These are phyloP conservation scores for Tetrahymena borealis DNA, from an alignment of 73 alveolate species.

Conservation along the genomic window DNA sequence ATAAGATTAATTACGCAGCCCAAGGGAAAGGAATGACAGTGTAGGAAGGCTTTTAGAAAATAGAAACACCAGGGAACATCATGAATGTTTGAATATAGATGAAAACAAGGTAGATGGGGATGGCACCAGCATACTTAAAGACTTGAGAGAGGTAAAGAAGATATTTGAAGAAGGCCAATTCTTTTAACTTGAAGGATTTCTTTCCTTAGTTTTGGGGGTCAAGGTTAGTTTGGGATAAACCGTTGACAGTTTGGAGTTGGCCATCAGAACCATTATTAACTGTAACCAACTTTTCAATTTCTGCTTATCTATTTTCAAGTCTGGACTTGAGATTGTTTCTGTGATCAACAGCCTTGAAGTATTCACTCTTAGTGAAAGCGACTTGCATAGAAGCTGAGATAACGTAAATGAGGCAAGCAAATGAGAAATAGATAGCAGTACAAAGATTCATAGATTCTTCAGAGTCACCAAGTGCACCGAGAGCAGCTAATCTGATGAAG, in stretches of 20 bases:
- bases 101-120: background rate
- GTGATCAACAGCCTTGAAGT: background rate
- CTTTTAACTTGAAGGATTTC: background rate
- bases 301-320: background rate
- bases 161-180: background rate
- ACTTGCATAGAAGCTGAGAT: background rate
- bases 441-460: background rate
- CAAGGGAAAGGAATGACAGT: background rate
- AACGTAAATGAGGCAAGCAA: background rate
- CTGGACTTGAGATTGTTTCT: background rate
- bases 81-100: conserved; percentile 29
- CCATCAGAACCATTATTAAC: background rate
- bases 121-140: background rate
- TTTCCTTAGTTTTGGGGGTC: background rate
- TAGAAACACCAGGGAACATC: conserved; percentile 44
- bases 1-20: background rate
- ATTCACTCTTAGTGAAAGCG: background rate
- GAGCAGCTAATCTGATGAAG: background rate
- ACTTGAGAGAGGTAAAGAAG: background rate
- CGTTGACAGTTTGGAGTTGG: background rate
- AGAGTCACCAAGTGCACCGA: background rate
- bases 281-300: background rate
- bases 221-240: background rate
- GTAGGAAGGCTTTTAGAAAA: background rate
- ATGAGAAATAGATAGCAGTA: background rate